Base-by-base conservation (phyloP, 805 yeast species). In the Myxozyma melibiosi region DNA sequence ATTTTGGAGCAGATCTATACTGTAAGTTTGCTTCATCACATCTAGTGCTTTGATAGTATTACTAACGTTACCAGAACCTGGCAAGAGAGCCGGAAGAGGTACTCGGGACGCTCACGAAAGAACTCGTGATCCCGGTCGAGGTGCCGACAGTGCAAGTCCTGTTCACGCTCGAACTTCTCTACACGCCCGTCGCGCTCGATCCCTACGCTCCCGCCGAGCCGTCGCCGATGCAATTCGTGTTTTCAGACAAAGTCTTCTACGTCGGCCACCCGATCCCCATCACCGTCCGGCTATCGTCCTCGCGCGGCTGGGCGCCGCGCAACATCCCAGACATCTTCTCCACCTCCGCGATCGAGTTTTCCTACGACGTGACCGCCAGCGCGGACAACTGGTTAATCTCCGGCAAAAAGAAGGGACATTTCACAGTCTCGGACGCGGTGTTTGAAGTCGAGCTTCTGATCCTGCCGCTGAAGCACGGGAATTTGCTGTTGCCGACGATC, bases 321-420 rank as follows among this genome's bases (percentile, higher is more conserved):
- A n/a, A 38, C 22, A 22, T 13, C 6, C 30, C 30, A 3, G 60
- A 54, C n/a, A 31, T 43, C 11, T 24, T 27, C 2, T 40, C 6
- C 11, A 11, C 41, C 2, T 53, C 49, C 5, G 47, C 54, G 6
- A 68, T 72, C 14, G 66, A 64, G 30, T 82, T 80, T 65, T 75
- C 76, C 49, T 73, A 83, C 37, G 80, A 79, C 16, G 66, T 87
- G 0, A 70, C 72, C 16, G 77, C 79, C 27, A 80, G 77, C 28
- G 76, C 76, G 28, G 96, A 90, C 24, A 80, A 78, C 51, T 92
- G 98, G 98, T 68, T 90, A 2, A 73, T 90, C 3, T 83, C 89
- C 4, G 98, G 98, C 0, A 76, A 80, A 59, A 83, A 82, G 57
- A 77, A 76, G 55, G 81, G 82, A 43, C 68, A 74, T 9, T 80